These are phyloP conservation scores for Epithele typhae DNA, from an alignment of 768 basidiomycete species.

Conservation along the genomic window DNA sequence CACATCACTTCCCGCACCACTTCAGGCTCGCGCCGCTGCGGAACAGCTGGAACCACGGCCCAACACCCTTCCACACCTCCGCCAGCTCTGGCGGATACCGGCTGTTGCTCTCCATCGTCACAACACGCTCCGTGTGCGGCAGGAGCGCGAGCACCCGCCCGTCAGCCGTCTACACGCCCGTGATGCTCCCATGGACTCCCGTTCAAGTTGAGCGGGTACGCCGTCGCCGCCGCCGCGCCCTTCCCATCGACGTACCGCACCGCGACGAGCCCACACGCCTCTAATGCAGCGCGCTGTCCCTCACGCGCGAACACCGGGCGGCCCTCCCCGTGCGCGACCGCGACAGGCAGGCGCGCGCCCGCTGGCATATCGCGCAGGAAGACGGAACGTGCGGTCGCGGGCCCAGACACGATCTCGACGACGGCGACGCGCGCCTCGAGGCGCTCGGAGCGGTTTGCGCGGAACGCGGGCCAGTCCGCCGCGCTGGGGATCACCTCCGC, in stretches of 20 bases:
- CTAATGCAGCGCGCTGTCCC: conserved; percentile 31
- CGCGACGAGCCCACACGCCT: conserved; percentile 54
- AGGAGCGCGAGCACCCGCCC: conserved; percentile 94
- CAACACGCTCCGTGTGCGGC: conserved; percentile 95
- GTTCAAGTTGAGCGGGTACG: conserved; percentile 82
- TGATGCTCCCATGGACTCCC: conserved; percentile 81
- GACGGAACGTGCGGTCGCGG: conserved; percentile 58
- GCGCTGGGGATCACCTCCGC: conserved; percentile 87
- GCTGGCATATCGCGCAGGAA: conserved; percentile 88
- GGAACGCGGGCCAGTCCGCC: conserved; percentile 85
- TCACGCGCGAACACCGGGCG: conserved; percentile 53
- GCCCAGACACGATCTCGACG: conserved; percentile 68
- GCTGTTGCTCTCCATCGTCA: conserved; percentile 78
- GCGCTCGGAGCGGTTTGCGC: conserved; percentile 79
- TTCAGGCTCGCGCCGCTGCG: conserved; percentile 83
- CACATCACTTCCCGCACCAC: conserved; percentile 48
- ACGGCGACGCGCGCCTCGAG: conserved; percentile 86
- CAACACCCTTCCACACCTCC: conserved; percentile 64
- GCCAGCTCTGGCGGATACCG: conserved; percentile 72
- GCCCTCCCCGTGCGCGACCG: conserved; percentile 94
- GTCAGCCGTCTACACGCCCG: conserved; percentile 81
- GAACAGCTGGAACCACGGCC: conserved; percentile 96
- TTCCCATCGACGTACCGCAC: conserved; percentile 78
- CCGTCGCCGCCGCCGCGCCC: conserved; percentile 56
- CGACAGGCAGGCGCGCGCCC: conserved; percentile 86